Conservation (phyloP, 2,329 filamentous ascomycete genomes). For the Botrytis fabae region DNA sequence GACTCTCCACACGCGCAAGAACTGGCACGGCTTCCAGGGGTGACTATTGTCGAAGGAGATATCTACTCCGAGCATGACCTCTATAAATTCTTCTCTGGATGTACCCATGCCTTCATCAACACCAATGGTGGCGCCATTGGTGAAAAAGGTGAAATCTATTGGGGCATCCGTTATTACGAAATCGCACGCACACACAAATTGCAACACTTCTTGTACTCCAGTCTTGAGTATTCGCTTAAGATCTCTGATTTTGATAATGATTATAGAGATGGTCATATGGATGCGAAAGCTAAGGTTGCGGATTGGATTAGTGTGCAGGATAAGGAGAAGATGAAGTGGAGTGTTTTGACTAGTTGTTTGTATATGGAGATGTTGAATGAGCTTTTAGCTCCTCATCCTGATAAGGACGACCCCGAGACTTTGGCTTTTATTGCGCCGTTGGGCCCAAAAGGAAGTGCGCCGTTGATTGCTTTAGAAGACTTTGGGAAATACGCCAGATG, state of each 20-base stretch:
- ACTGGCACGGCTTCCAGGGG: constrained; percentile 42
- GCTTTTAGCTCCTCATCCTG: constrained; percentile 27
- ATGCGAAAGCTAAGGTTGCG: constrained; percentile 43
- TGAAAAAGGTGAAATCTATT: constrained; percentile 41
- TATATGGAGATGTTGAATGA: constrained; percentile 40
- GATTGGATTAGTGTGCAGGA: constrained; percentile 32
- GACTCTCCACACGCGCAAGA: constrained; percentile 40
- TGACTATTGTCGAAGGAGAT: constrained; percentile 44
- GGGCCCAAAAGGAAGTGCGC: constrained; percentile 24
- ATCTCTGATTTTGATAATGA: constrained; percentile 42
- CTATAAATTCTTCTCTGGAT: constrained; percentile 41
- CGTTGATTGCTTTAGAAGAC: constrained; percentile 36
- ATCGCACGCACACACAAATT: constrained; percentile 34
- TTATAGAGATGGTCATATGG: constrained; percentile 45
- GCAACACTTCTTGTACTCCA: constrained; percentile 42
- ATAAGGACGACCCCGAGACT: constrained; percentile 23
- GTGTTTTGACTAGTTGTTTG: constrained; percentile 38
- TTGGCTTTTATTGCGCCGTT: constrained; percentile 29
- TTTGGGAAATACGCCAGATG: constrained; percentile 35
- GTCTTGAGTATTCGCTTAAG: constrained; percentile 44
- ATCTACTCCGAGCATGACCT: constrained; percentile 42
- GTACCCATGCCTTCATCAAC: constrained; percentile 45
- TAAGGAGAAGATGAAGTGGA: constrained; percentile 30
- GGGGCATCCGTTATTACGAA: constrained; percentile 43
- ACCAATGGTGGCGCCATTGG: constrained; percentile 45